phyloP scores from a whole-genome alignment of 306 rosid genomes.

The Gastrolobium bilobum region DNA sequence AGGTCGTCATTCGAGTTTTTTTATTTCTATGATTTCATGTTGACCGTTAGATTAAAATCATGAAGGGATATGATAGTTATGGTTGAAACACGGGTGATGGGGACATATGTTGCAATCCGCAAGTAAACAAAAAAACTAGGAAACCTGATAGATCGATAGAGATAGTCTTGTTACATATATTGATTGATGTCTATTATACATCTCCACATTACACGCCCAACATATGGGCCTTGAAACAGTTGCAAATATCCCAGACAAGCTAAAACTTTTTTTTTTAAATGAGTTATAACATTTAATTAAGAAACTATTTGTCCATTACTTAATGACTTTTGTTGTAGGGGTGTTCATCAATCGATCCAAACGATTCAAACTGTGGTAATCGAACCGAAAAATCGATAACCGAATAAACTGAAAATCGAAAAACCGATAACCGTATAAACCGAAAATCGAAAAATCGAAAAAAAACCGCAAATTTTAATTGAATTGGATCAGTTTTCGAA shows the following conservation, averaged over 20 bases:
- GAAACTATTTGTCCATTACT: constrained; percentile 2
- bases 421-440: no score
- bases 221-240: not conserved
- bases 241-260: not conserved
- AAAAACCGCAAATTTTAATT: no score
- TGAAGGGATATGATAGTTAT: constrained; percentile 33
- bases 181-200: constrained; percentile 22
- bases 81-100: constrained; percentile 39
- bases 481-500: no score
- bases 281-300: constrained; percentile 8
- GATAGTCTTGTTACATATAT: constrained; percentile 24
- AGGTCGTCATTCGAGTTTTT: constrained; percentile 5
- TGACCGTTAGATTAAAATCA: constrained; percentile 40
- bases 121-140: not conserved
- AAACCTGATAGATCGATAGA: constrained; percentile 8
- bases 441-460: no score
- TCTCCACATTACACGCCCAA: not conserved
- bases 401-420: no score
- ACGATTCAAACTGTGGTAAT: no score
- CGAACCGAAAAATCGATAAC: no score
- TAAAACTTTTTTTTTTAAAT: not conserved
- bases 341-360: no score
- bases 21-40: constrained; percentile 15
- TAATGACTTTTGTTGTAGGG: constrained; percentile 1
- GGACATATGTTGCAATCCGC: constrained; percentile 17